Conservation (phyloP, 2,329 filamentous ascomycete genomes). For the Saccharata proteae region DNA sequence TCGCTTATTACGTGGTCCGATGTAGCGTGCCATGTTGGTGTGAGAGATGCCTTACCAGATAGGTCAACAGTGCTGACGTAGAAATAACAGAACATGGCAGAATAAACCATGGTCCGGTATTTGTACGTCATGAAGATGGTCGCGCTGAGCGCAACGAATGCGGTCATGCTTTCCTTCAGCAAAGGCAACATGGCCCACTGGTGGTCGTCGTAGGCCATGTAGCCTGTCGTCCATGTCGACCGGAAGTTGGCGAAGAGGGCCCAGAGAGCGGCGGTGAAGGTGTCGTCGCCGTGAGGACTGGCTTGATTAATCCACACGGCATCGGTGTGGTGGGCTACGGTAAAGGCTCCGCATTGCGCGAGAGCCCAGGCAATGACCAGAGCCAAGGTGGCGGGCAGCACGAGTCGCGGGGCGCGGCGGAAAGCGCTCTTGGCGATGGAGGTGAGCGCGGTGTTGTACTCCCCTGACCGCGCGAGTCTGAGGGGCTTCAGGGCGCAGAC, state of each 20-base stretch:
- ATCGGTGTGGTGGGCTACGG: conserved; percentile 35
- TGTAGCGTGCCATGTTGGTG: too few relatives aligned
- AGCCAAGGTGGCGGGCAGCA: conserved; percentile 41
- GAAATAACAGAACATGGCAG: conserved; percentile 37
- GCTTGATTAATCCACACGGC: conserved; percentile 41
- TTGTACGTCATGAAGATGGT: conserved; percentile 37
- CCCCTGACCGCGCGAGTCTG: conserved; percentile 36
- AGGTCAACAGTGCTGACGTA: conserved; percentile 33
- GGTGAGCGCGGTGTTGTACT: conserved; percentile 31
- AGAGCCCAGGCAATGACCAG: conserved; percentile 38
- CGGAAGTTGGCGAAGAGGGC: conserved; percentile 35
- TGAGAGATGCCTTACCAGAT: conserved; percentile 31
- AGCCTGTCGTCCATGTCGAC: conserved; percentile 38
- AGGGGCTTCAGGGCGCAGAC: conserved; percentile 45
- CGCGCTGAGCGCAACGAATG: conserved; percentile 37
- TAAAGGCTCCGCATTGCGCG: conserved; percentile 38
- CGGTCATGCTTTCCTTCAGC: conserved; percentile 38
- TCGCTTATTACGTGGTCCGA: too few relatives aligned
- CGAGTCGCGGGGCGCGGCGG: conserved; percentile 39
- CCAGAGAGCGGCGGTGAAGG: conserved; percentile 33
- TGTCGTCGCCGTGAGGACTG: conserved; percentile 31
- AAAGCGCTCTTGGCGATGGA: conserved; percentile 42
- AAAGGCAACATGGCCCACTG: conserved; percentile 43
- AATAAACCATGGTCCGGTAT: conserved; percentile 34
- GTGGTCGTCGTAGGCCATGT: conserved; percentile 42